Base-by-base conservation (phyloP, 345 rosid species). In the Turritis glabra region DNA sequence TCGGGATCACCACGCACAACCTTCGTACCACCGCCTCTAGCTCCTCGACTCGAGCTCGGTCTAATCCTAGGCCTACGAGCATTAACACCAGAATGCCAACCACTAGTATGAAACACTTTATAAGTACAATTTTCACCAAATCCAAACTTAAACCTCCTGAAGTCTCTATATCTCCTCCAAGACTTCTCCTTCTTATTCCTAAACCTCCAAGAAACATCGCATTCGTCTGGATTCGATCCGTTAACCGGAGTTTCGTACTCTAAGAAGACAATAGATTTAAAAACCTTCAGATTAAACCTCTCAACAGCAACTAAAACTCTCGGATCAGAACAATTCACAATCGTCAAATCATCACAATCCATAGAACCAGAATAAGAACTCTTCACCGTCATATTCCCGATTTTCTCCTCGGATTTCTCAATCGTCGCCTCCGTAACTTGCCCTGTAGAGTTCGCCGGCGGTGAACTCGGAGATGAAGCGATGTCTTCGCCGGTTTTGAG, bases 171-270 rank as follows among this genome's bases (percentile, higher is more conserved):
- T 71, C 77, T 88, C 85, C 97, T 90, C 98, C 97, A 94, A 0
- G 96, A 94, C 74, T 86, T 94, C 80, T 94, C 98, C 73, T 88
- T 94, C 80, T 85, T 91, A 74, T 94, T 94, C 83, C 97, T 84
- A 73, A 94, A 91, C 69, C 87, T 91, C 97, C 96, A 91, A 14
- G 90, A 87, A 57, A 88, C 96, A 73, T 94, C 98, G 65, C 96
- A 92, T 72, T 89, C 94, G 74, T 87, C 88, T 0, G 83, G 73
- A 8, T 75, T 89, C 14, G 90, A 86, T 26, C 97, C 97, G 33
- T 82, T 85, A 25, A 89, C 91, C 0, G 97, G 97, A 69, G 85
- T 62, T 68, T 87, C 96, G 56, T 93, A 93, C 56, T 88, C 91
- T 79, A 93, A 77, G 68, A 91, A 87, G 81, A 85, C 87, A 61